Evolutionary conservation across 2,329 filamentous ascomycete genomes (phyloP).

Genomic region (Metarhizium guizhouense): DNA sequence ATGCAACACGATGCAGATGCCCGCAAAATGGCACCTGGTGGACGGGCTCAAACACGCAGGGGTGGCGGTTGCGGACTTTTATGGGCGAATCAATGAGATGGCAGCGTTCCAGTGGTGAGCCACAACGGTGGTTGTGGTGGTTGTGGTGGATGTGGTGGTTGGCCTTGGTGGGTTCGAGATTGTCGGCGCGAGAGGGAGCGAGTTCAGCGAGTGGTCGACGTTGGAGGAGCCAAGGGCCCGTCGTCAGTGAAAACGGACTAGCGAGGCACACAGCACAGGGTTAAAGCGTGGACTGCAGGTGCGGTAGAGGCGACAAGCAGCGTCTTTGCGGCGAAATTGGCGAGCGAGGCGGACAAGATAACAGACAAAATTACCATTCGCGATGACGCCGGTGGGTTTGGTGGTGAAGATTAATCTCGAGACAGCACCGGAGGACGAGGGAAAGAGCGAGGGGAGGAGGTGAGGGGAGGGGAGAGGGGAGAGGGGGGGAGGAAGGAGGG

Average conservation of each 20-base stretch:
- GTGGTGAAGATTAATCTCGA: not conserved
- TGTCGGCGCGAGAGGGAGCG: constrained; percentile 4
- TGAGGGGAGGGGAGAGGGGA: constrained; percentile 5
- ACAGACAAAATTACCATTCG: not conserved
- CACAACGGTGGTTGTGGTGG: not conserved
- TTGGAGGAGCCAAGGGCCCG: not conserved
- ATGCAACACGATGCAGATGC: constrained; percentile 7
- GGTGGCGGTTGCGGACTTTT: constrained; percentile 4
- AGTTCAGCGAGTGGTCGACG: not conserved
- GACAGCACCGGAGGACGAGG: not conserved
- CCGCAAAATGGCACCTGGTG: constrained; percentile 2
- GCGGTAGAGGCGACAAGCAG: not conserved
- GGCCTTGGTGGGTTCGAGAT: not conserved
- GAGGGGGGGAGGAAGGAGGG: constrained; percentile 5
- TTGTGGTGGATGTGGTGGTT: not conserved
- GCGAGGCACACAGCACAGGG: not conserved
- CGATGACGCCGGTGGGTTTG: not conserved
- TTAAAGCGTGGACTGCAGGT: not conserved
- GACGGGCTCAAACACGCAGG: constrained; percentile 5
- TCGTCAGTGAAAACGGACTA: constrained; percentile 4
- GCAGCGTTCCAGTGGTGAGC: constrained; percentile 6
- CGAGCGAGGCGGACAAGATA: not conserved
- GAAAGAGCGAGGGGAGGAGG: not conserved
- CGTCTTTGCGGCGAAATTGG: not conserved
- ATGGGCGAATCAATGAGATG: constrained; percentile 4